Conservation (phyloP, 2,329 filamentous ascomycete genomes). For the Verticillium nubilum region DNA sequence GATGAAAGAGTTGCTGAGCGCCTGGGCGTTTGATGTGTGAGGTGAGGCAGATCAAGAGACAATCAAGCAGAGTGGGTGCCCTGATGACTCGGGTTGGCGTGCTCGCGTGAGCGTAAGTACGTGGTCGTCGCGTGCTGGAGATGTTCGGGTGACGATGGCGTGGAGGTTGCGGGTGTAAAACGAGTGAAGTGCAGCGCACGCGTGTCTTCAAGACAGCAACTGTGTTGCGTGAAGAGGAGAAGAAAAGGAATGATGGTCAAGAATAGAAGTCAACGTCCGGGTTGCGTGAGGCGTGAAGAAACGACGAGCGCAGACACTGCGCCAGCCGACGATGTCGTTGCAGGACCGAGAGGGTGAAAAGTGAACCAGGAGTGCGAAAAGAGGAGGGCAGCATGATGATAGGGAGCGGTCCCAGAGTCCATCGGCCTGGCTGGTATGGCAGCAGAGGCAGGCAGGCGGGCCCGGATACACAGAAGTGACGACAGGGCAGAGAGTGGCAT, state of each 20-base stretch:
- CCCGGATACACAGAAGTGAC: neutral
- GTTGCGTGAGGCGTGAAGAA: neutral
- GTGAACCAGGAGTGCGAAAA: neutral
- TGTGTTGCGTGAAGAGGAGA: neutral
- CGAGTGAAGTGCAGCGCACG: neutral
- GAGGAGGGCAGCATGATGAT: neutral
- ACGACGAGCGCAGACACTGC: neutral
- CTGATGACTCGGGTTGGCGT: neutral
- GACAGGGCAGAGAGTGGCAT: neutral
- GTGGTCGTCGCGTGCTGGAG: neutral
- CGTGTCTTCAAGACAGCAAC: conserved; percentile 2
- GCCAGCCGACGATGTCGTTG: conserved; percentile 1
- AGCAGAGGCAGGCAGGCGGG: too few species aligned
- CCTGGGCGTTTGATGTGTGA: conserved; percentile 11
- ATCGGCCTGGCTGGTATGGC: neutral
- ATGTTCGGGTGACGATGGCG: neutral
- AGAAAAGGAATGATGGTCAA: conserved; percentile 8
- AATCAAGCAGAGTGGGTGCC: conserved; percentile 12
- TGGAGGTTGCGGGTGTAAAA: neutral
- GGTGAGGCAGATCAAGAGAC: conserved; percentile 15
- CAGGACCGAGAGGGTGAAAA: neutral
- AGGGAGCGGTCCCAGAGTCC: neutral
- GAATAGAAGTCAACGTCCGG: conserved; percentile 4
- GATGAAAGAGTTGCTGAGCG: conserved; percentile 6
- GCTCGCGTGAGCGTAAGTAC: neutral